Percentiles rank a stretch among this genome's conserved stretches.
These are phyloP conservation scores for Mycosphaerella arachidis DNA, from an alignment of 2,329 filamentous ascomycete species.

Conservation along the genomic window DNA sequence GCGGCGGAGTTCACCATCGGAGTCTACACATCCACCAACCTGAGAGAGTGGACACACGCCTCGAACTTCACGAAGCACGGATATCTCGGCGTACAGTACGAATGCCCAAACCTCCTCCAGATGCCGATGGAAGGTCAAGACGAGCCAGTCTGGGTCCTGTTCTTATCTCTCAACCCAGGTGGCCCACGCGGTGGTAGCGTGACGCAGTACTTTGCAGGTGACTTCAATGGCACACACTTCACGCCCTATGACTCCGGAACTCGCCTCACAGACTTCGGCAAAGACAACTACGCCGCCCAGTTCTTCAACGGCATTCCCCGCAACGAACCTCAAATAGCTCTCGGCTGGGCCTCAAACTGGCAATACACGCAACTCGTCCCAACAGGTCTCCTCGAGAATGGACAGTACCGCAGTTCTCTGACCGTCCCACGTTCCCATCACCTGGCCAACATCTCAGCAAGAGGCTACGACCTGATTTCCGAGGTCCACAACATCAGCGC, in stretches of 20 bases:
- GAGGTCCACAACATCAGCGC: slow-evolving; percentile 48
- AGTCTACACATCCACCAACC: slow-evolving; percentile 57
- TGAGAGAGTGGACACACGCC: slow-evolving; percentile 55
- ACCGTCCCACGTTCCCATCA: slow-evolving; percentile 50
- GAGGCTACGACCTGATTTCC: slow-evolving; percentile 51
- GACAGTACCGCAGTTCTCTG: slow-evolving; percentile 49
- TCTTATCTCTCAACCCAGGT: slow-evolving; percentile 55
- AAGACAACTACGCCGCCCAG: slow-evolving; percentile 55
- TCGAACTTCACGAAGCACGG: slow-evolving; percentile 56
- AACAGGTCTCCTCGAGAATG: slow-evolving; percentile 47
- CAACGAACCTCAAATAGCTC: slow-evolving; percentile 41
- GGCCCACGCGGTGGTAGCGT: slow-evolving; percentile 54
- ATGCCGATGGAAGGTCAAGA: slow-evolving; percentile 48
- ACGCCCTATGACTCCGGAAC: slow-evolving; percentile 38
- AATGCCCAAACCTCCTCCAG: slow-evolving; percentile 59
- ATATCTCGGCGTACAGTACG: slow-evolving; percentile 54
- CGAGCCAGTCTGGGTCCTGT: slow-evolving; percentile 43
- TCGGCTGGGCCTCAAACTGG: slow-evolving; percentile 59
- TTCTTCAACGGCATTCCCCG: slow-evolving; percentile 49
- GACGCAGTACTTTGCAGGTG: slow-evolving; percentile 54
- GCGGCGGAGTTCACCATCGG: slow-evolving; percentile 52
- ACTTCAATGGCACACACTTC: slow-evolving; percentile 63
- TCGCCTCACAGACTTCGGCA: slow-evolving; percentile 30
- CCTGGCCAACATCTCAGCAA: slow-evolving; percentile 48
- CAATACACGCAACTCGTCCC: slow-evolving; percentile 53